These are phyloP conservation scores for Cercospora sp. DNA, from an alignment of 2,329 filamentous ascomycete genomes.

Conservation along the genomic window DNA sequence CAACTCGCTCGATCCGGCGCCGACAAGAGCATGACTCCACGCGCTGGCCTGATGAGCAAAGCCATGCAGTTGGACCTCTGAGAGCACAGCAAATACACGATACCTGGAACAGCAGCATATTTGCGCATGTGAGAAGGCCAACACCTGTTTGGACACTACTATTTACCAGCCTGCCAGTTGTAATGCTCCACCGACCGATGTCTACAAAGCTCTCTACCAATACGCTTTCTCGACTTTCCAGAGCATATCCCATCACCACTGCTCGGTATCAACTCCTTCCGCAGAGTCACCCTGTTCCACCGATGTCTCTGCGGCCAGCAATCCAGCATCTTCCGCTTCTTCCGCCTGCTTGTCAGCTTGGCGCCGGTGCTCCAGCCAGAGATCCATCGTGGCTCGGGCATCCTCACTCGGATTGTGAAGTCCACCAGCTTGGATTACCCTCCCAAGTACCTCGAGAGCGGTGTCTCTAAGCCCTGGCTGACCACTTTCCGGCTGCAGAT, in stretches of 20 bases:
- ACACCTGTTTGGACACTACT: no score
- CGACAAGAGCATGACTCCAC: background rate
- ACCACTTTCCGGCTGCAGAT: background rate
- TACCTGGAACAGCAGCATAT: background rate
- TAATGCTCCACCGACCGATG: background rate
- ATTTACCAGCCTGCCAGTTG: background rate
- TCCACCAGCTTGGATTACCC: conserved; percentile 5
- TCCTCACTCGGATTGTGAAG: conserved; percentile 21
- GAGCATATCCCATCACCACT: background rate
- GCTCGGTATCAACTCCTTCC: background rate
- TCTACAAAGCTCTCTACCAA: background rate
- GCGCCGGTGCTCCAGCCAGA: conserved; percentile 8
- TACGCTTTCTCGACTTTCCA: background rate
- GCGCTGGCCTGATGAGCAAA: background rate
- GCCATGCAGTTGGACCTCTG: background rate
- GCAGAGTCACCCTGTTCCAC: background rate
- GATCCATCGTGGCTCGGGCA: conserved; percentile 19
- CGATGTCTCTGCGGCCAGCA: background rate
- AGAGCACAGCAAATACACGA: background rate
- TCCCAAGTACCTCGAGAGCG: background rate
- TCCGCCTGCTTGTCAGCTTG: background rate
- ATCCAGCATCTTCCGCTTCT: background rate
- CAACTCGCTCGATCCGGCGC: background rate
- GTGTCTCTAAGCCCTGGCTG: background rate
- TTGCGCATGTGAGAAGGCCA: no score